These are phyloP conservation scores for Apophysomyces ossiformis DNA, from an alignment of 371 early-diverging fungal genomes.

Conservation along the genomic window DNA sequence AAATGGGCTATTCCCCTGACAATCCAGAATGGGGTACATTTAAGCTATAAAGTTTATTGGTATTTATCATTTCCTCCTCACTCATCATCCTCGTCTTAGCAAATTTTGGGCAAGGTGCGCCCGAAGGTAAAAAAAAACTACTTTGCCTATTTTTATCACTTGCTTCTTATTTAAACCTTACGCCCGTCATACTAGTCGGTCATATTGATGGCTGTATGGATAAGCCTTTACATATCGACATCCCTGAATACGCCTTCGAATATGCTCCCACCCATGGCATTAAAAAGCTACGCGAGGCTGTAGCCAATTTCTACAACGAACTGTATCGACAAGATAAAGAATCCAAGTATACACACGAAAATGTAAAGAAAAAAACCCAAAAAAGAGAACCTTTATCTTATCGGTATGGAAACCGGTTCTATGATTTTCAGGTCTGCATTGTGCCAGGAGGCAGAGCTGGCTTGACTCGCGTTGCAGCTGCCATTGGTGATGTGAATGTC, in stretches of 20 bases:
- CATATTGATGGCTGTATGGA: conserved; percentile 47
- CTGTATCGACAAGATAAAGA: conserved; percentile 42
- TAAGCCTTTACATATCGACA: conserved; percentile 33
- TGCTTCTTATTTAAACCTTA: too few relatives aligned
- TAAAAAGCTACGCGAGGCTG: conserved; percentile 38
- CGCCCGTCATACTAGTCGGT: conserved; percentile 25
- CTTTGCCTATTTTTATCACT: background rate
- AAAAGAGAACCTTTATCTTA: background rate
- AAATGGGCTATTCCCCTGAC: conserved; percentile 40
- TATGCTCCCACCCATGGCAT: conserved; percentile 53
- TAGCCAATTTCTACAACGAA: conserved; percentile 54
- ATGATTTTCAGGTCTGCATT: conserved; percentile 35
- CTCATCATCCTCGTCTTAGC: conserved; percentile 15
- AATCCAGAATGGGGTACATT: conserved; percentile 35
- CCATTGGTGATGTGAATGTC: conserved; percentile 53
- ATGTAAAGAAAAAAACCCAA: conserved; percentile 24
- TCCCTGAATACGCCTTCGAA: conserved; percentile 27
- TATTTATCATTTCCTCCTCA: background rate
- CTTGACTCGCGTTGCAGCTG: conserved; percentile 53
- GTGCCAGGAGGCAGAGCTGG: conserved; percentile 61
- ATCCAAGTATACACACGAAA: conserved; percentile 52
- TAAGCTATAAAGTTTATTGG: background rate
- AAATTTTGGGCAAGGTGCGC: conserved; percentile 62
- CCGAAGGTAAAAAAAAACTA: conserved; percentile 43
- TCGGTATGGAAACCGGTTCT: too few relatives aligned